phyloP scores from a whole-genome alignment of 192 early-diverging fungal species.

The Backusella macrospora region DNA sequence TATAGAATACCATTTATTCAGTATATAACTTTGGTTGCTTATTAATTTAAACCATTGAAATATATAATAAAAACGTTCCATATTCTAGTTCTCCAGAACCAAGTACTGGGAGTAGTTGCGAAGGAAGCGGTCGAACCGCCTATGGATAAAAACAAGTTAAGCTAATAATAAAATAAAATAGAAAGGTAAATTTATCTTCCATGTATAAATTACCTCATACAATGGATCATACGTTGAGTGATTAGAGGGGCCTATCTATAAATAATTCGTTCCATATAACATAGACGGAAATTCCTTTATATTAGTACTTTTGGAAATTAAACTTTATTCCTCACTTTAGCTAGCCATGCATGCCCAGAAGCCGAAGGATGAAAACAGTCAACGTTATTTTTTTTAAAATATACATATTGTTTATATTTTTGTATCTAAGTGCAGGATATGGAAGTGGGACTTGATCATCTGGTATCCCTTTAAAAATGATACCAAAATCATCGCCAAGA shows the following conservation, averaged over 20 bases:
- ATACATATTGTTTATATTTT: background rate
- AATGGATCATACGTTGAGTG: background rate
- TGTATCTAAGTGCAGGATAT: background rate
- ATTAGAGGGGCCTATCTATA: background rate
- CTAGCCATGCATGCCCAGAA: background rate
- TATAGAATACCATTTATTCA: too few species aligned
- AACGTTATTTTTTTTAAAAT: background rate
- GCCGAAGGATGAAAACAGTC: background rate
- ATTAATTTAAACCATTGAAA: too few species aligned
- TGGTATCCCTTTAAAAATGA: background rate
- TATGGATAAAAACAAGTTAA: background rate
- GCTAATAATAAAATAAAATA: background rate
- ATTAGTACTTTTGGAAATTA: background rate
- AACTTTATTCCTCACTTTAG: background rate
- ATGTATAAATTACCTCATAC: background rate
- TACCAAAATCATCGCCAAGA: background rate
- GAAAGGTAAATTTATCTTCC: background rate
- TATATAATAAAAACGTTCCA: too few species aligned
- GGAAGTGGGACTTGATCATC: background rate
- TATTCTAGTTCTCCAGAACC: background rate
- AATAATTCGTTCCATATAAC: slow-evolving; percentile 1
- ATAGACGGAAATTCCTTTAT: background rate
- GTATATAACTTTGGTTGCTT: too few species aligned
- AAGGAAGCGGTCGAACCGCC: background rate
- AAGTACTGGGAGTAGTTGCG: background rate